Conservation (phyloP, 768 basidiomycete species). For the Hericium alpestre region DNA sequence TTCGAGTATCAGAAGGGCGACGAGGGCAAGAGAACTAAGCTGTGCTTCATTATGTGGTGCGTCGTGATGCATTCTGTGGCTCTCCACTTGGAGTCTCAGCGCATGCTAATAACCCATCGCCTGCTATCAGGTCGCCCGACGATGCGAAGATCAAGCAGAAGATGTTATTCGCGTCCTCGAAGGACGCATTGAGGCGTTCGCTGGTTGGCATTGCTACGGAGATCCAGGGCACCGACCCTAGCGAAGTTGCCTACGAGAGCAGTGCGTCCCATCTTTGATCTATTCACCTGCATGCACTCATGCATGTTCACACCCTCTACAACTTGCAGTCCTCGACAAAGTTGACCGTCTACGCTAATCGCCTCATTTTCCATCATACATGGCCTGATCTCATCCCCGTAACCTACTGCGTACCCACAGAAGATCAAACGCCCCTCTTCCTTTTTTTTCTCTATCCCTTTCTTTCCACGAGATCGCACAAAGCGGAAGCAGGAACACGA, state of each 20-base stretch:
- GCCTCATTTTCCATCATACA: not conserved
- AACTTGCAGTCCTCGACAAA: not conserved
- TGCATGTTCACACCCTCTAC: not conserved
- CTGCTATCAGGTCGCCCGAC: conserved; percentile 67
- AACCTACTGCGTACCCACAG: not conserved
- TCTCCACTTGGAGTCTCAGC: not conserved
- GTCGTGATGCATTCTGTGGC: not conserved
- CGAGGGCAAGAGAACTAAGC: conserved; percentile 76
- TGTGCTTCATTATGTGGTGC: conserved; percentile 78
- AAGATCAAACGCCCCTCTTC: not conserved
- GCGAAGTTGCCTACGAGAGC: conserved; percentile 60
- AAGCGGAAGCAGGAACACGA: not conserved
- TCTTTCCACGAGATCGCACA: not conserved
- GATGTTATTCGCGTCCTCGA: conserved; percentile 89
- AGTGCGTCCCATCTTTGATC: conserved; percentile 36
- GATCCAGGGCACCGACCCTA: conserved; percentile 74
- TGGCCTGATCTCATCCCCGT: not conserved
- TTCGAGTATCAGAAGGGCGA: conserved; percentile 70
- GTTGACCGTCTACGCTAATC: not conserved
- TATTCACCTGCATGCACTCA: not conserved
- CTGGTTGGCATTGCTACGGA: conserved; percentile 73
- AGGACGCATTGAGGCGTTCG: conserved; percentile 60
- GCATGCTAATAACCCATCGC: not conserved
- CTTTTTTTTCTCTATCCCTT: not conserved
- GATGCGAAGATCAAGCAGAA: conserved; percentile 76